Evolutionary conservation across 1,284 basidiomycete species (phyloP).

Genomic region (Meripilus lineatus): DNA sequence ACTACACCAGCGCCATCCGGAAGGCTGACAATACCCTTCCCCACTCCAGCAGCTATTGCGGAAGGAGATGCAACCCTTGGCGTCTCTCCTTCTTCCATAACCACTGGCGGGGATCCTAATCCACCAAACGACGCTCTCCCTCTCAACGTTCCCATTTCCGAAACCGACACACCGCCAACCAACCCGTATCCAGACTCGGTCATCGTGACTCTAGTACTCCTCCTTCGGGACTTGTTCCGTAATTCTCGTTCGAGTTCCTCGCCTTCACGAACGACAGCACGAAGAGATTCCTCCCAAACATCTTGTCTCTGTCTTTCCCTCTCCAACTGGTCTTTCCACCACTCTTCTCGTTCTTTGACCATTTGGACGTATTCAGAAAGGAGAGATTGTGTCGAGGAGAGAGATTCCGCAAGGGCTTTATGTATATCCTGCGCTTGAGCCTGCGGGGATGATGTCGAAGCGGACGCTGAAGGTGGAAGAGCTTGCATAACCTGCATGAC

Average conservation of each 20-base stretch:
- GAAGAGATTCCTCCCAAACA: constrained; percentile 92
- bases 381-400: constrained; percentile 54
- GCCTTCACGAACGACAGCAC: constrained; percentile 82
- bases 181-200: constrained; percentile 27
- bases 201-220: constrained; percentile 38
- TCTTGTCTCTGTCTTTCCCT: constrained; percentile 71
- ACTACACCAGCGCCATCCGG: not conserved
- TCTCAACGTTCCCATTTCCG: constrained; percentile 24
- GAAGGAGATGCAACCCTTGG: constrained; percentile 7
- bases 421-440: constrained; percentile 43
- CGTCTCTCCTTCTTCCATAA: constrained; percentile 6
- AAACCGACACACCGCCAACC: constrained; percentile 7
- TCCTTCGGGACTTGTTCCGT: constrained; percentile 53
- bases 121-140: constrained; percentile 20
- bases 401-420: constrained; percentile 60
- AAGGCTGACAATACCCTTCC: too few species aligned
- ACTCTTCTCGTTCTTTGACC: constrained; percentile 78
- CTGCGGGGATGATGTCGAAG: constrained; percentile 16
- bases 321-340: constrained; percentile 61
- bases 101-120: constrained; percentile 15
- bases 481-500: constrained; percentile 46
- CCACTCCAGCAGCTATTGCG: not conserved
- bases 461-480: constrained; percentile 10
- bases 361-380: constrained; percentile 71
- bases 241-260: constrained; percentile 83